Evolutionary conservation across 2,329 filamentous ascomycete genomes (phyloP).

Genomic region (Trichoderma sp.): DNA sequence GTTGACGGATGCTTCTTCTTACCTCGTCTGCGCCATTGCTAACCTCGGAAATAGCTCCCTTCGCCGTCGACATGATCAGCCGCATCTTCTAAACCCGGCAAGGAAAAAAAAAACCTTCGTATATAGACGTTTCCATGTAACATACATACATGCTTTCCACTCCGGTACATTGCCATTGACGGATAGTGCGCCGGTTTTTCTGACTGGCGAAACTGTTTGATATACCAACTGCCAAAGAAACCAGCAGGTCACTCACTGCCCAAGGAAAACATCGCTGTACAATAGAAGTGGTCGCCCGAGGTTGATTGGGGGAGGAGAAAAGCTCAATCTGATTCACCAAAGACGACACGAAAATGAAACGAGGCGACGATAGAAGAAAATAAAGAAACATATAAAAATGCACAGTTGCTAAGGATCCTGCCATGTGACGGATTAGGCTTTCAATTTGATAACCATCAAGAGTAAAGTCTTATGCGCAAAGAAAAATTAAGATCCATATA

Average conservation of each 20-base stretch:
- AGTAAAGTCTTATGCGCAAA: not conserved
- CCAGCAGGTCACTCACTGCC: not conserved
- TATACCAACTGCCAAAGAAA: not conserved
- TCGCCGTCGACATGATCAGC: constrained; percentile 54
- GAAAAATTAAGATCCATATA: not conserved
- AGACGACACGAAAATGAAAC: not conserved
- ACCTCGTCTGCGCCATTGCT: not conserved
- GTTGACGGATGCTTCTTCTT: not conserved
- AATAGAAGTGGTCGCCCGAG: constrained; percentile 11
- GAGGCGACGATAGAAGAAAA: not conserved
- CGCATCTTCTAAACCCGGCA: constrained; percentile 40
- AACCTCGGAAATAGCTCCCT: constrained; percentile 46
- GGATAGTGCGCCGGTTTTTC: not conserved
- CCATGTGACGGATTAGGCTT: not conserved
- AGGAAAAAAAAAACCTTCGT: not conserved
- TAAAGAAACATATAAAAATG: not conserved
- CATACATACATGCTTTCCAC: not conserved
- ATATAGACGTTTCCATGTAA: not conserved
- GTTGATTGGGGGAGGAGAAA: not conserved
- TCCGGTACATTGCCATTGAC: not conserved
- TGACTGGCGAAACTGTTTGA: not conserved
- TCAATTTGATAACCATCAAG: not conserved
- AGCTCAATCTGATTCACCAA: not conserved
- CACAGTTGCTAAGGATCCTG: not conserved
- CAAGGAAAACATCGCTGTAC: constrained; percentile 18